phyloP scores from a whole-genome alignment of 73 alveolate genomes.

The Symbiodinium natans region DNA sequence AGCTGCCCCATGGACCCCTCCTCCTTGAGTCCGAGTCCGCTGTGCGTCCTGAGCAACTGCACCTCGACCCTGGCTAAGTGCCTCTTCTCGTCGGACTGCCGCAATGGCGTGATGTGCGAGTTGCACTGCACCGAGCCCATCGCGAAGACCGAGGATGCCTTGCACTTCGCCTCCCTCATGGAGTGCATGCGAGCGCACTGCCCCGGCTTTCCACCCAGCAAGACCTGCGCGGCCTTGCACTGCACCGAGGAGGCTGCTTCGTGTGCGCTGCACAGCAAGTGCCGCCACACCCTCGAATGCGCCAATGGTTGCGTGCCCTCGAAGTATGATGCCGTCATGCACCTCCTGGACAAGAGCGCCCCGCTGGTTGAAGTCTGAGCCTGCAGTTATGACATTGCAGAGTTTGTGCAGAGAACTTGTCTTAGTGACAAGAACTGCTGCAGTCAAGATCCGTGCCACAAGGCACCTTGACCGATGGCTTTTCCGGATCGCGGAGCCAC shows the following conservation, averaged over 20 bases:
- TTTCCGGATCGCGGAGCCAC: neutral
- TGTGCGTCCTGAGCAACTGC: conserved; percentile 65
- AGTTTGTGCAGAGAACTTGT: no score
- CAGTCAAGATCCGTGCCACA: no score
- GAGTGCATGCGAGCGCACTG: conserved; percentile 71
- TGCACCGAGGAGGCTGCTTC: conserved; percentile 48
- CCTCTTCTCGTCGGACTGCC: conserved; percentile 58
- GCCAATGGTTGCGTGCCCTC: conserved; percentile 58
- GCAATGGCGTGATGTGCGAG: conserved; percentile 76
- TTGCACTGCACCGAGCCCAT: conserved; percentile 27
- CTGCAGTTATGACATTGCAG: neutral
- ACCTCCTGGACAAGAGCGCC: neutral
- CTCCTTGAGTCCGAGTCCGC: conserved; percentile 20
- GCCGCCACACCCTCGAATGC: conserved; percentile 52
- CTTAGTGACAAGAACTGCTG: neutral
- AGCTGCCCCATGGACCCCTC: conserved; percentile 49
- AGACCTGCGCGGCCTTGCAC: conserved; percentile 47
- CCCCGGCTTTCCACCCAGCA: conserved; percentile 83
- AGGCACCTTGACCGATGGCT: neutral
- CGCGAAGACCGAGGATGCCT: conserved; percentile 38
- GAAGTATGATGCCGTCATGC: conserved; percentile 37
- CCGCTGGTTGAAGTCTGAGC: neutral
- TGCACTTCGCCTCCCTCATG: conserved; percentile 32
- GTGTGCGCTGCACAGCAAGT: conserved; percentile 42
- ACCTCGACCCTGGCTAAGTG: conserved; percentile 64